Evolutionary conservation across 352 stramenopile genomes (phyloP).

Genomic region (Phytophthora boehmeriae): DNA sequence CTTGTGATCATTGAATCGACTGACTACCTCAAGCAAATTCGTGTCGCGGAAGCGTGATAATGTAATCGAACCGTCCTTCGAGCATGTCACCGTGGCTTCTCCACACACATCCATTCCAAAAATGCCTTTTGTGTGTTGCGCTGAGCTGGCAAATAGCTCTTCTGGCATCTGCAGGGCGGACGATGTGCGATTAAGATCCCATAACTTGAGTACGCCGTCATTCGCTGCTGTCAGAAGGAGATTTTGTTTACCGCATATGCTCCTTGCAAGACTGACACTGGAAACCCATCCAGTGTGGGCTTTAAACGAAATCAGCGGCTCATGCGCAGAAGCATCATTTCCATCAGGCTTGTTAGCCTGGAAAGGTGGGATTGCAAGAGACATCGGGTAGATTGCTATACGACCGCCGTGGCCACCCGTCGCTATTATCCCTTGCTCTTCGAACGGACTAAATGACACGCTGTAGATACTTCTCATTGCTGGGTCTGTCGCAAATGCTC

Average conservation of each 20-base stretch:
- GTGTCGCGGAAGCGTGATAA: slow-evolving; percentile 38
- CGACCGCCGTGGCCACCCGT: slow-evolving; percentile 49
- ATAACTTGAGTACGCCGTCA: slow-evolving; percentile 55
- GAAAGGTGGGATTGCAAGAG: slow-evolving; percentile 8
- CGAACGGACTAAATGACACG: slow-evolving; percentile 49
- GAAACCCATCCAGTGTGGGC: slow-evolving; percentile 62
- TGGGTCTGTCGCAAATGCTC: slow-evolving; percentile 32
- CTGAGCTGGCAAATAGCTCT: slow-evolving; percentile 31
- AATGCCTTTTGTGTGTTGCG: slow-evolving; percentile 51
- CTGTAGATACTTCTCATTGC: slow-evolving; percentile 51
- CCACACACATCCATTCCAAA: slow-evolving; percentile 49
- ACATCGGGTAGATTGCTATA: slow-evolving; percentile 48
- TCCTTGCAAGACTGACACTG: slow-evolving; percentile 45
- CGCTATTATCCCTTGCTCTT: slow-evolving; percentile 42
- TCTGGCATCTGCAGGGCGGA: slow-evolving; percentile 24
- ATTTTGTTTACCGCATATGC: slow-evolving; percentile 29
- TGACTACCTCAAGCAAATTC: slow-evolving; percentile 16
- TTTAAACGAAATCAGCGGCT: slow-evolving; percentile 58
- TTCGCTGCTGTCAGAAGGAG: slow-evolving; percentile 57
- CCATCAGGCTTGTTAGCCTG: slow-evolving; percentile 13
- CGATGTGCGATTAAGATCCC: slow-evolving; percentile 55
- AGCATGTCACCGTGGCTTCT: slow-evolving; percentile 50
- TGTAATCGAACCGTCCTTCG: slow-evolving; percentile 51
- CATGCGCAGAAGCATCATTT: slow-evolving; percentile 17
- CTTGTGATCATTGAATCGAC: slow-evolving; percentile 43